Conservation (phyloP, 345 rosid genomes). For the Populus alba region DNA sequence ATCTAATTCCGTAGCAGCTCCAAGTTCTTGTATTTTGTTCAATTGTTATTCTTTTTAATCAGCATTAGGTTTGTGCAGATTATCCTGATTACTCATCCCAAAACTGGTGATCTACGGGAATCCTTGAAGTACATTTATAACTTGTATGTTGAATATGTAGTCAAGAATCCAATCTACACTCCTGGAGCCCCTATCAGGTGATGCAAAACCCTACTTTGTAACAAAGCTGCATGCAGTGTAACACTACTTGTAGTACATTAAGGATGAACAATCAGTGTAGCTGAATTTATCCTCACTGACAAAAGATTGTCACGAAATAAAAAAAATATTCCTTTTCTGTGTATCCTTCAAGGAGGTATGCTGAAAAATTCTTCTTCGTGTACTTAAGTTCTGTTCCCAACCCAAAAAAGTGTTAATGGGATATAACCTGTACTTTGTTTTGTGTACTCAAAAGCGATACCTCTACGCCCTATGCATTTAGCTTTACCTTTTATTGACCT, state of each 20-base stretch:
- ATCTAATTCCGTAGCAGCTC: neutral
- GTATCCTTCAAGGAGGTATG: no score
- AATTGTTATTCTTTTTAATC: neutral
- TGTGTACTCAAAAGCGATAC: no score
- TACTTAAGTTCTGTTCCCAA: no score
- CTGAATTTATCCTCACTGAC: no score
- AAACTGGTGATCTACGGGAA: slow-evolving; percentile 82
- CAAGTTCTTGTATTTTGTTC: neutral
- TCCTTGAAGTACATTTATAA: slow-evolving; percentile 78
- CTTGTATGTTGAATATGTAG: slow-evolving; percentile 84
- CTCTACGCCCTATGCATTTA: no score
- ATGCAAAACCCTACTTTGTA: slow-evolving; percentile 5
- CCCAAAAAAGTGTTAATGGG: no score
- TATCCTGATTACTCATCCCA: slow-evolving; percentile 85
- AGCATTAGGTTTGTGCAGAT: slow-evolving; percentile 38
- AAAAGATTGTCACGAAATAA: no score
- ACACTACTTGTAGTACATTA: neutral
- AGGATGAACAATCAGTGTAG: no score
- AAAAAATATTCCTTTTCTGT: no score
- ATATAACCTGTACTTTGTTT: no score
- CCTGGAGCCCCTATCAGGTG: slow-evolving; percentile 87
- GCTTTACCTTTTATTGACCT: neutral
- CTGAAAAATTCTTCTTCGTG: no score
- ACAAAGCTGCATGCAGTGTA: neutral
- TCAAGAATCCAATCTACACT: slow-evolving; percentile 69